Conservation (phyloP, 202 grass and related monocot genomes). For the Digitaria exilis region DNA sequence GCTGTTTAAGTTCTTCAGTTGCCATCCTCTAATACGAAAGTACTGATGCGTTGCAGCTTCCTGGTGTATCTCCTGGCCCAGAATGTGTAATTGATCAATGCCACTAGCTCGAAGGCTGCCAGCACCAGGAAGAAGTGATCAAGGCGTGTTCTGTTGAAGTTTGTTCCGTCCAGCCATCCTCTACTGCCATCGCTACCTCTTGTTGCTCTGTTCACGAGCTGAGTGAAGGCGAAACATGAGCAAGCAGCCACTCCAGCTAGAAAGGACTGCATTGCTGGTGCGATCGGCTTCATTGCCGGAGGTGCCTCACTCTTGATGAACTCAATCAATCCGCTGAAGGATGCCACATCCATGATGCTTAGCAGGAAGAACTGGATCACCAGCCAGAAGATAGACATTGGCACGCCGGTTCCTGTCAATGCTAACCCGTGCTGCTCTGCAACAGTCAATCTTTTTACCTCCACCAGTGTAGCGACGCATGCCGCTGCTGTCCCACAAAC, state of each 20-base stretch:
- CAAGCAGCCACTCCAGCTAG: slow-evolving; percentile 47
- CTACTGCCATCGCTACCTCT: slow-evolving; percentile 1
- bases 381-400: slow-evolving; percentile 59
- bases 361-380: slow-evolving; percentile 59
- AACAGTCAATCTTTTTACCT: slow-evolving; percentile 46
- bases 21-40: not conserved
- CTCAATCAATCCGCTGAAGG: slow-evolving; percentile 51
- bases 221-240: slow-evolving; percentile 43
- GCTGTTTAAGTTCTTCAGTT: not conserved
- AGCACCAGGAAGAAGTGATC: slow-evolving; percentile 65
- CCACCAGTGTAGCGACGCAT: slow-evolving; percentile 51
- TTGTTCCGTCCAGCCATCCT: slow-evolving; percentile 70
- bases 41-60: slow-evolving; percentile 8
- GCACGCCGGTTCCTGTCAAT: slow-evolving; percentile 33
- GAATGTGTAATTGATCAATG: slow-evolving; percentile 63
- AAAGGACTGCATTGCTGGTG: slow-evolving; percentile 44
- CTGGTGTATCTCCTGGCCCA: slow-evolving; percentile 61
- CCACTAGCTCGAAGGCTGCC: slow-evolving; percentile 47
- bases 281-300: slow-evolving; percentile 41
- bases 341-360: slow-evolving; percentile 57
- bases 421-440: slow-evolving; percentile 33
- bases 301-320: slow-evolving; percentile 60
- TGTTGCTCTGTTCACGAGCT: slow-evolving; percentile 39
- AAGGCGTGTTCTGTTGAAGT: slow-evolving; percentile 64
- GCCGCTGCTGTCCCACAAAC: slow-evolving; percentile 38